Conservation (phyloP, 305 asterid species). For the Fraxinus paxiana region DNA sequence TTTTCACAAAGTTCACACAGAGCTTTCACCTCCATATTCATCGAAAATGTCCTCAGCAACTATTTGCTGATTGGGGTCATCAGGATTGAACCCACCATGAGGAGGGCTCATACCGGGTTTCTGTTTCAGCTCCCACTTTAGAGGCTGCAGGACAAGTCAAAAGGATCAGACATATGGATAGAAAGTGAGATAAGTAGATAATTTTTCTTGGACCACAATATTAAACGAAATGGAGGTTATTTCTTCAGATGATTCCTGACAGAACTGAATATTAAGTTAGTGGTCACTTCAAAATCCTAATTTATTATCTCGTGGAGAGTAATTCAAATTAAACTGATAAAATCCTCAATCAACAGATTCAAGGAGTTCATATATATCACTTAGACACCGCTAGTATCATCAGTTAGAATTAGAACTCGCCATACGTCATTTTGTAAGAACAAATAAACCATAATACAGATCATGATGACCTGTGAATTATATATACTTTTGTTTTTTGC, state of each 20-base stretch:
- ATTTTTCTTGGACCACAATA: neutral
- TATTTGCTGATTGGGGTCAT: slow-evolving; percentile 94
- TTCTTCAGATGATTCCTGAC: neutral
- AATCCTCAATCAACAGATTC: neutral
- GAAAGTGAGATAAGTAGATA: neutral
- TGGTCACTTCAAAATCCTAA: neutral
- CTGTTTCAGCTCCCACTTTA: slow-evolving; percentile 96
- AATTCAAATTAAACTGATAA: neutral
- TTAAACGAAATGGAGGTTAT: neutral
- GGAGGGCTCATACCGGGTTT: slow-evolving; percentile 93
- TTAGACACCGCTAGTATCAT: neutral
- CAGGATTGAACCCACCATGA: slow-evolving; percentile 73
- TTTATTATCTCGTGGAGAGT: neutral
- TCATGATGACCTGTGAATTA: neutral
- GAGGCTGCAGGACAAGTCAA: slow-evolving; percentile 51
- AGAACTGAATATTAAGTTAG: neutral
- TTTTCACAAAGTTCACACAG: neutral
- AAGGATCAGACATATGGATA: neutral
- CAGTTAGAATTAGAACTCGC: neutral
- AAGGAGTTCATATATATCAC: neutral
- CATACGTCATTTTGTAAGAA: neutral
- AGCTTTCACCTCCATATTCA: slow-evolving; percentile 82
- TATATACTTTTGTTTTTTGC: neutral
- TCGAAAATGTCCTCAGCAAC: slow-evolving; percentile 97
- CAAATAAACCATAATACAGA: neutral